A percentile compares a stretch with the other conserved stretches of the same genome.
Evolutionary conservation across 805 yeast genomes (phyloP).

Genomic region (Candida parachauliodes): DNA sequence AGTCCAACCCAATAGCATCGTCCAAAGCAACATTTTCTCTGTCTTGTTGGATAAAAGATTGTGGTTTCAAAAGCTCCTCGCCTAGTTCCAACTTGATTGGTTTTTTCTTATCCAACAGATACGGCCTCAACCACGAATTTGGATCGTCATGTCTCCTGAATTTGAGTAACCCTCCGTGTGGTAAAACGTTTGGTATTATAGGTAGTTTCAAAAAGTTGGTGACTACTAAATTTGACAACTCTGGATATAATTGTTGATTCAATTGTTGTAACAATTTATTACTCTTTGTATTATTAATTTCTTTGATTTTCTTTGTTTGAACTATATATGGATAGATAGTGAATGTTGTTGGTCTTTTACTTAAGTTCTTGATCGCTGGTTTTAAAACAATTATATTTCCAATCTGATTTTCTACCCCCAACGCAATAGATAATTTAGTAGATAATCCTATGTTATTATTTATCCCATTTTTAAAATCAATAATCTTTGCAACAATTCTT

Average conservation of each 20-base stretch:
- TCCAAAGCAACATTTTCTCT: constrained; percentile 8
- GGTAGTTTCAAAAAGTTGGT: constrained; percentile 56
- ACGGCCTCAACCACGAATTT: constrained; percentile 40
- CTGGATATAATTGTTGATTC: constrained; percentile 15
- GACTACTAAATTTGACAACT: constrained; percentile 28
- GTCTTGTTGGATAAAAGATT: constrained; percentile 33
- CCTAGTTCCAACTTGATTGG: constrained; percentile 46
- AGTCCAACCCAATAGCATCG: constrained; percentile 56
- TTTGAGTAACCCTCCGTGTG: constrained; percentile 58
- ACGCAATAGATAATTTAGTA: constrained; percentile 48
- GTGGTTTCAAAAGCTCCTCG: constrained; percentile 43
- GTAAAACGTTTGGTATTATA: constrained; percentile 40
- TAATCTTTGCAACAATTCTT: constrained; percentile 50
- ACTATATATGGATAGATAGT: constrained; percentile 55
- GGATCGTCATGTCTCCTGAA: constrained; percentile 44
- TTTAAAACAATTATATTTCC: constrained; percentile 57
- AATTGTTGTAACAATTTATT: constrained; percentile 18
- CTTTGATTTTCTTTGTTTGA: constrained; percentile 30
- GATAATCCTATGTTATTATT: constrained; percentile 49
- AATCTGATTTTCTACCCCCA: constrained; percentile 45
- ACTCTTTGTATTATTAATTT: constrained; percentile 19
- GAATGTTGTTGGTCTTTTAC: constrained; percentile 37
- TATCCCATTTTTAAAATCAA: constrained; percentile 30
- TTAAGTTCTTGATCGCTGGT: constrained; percentile 34
- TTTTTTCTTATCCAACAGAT: constrained; percentile 24